These are phyloP conservation scores for Epichloe aotearoae DNA, from an alignment of 2,329 filamentous ascomycete species.

Conservation along the genomic window DNA sequence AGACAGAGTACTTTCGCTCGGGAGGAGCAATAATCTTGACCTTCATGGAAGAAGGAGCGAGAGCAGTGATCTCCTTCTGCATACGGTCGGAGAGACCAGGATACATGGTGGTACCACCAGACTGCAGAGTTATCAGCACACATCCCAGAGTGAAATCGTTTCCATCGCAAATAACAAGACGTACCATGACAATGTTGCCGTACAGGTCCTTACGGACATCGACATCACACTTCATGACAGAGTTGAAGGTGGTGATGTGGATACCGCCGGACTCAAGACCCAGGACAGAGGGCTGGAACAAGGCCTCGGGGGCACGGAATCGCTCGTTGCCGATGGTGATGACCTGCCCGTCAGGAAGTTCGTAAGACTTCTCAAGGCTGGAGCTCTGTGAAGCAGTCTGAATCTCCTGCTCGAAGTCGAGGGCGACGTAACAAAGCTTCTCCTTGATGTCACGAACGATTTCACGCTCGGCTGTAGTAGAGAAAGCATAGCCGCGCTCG, in stretches of 20 bases:
- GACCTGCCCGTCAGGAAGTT: slow-evolving; percentile 98
- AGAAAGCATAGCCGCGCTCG: slow-evolving; percentile 99
- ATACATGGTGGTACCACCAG: slow-evolving; percentile 99
- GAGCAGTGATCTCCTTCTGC: slow-evolving; percentile 99
- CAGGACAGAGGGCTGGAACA: slow-evolving; percentile 97
- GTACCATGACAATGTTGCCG: slow-evolving; percentile 99
- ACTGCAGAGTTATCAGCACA: slow-evolving; percentile 40
- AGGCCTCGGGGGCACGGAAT: slow-evolving; percentile 98
- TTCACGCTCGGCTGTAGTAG: slow-evolving; percentile 99
- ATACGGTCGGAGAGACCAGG: slow-evolving; percentile 99
- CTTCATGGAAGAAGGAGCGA: slow-evolving; percentile 99
- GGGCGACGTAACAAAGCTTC: slow-evolving; percentile 99
- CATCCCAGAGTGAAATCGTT: neutral
- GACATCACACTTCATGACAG: slow-evolving; percentile 99
- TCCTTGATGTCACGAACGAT: slow-evolving; percentile 99
- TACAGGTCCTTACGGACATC: slow-evolving; percentile 99
- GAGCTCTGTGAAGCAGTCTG: slow-evolving; percentile 99
- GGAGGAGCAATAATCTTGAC: slow-evolving; percentile 99
- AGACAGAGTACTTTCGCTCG: slow-evolving; percentile 99
- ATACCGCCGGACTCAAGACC: slow-evolving; percentile 98
- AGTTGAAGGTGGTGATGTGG: slow-evolving; percentile 99
- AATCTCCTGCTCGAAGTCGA: slow-evolving; percentile 99
- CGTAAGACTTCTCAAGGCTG: slow-evolving; percentile 98
- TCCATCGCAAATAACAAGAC: slow-evolving; percentile 18
- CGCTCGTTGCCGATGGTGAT: slow-evolving; percentile 99